A percentile compares a stretch with the other conserved stretches of the same genome.
Evolutionary conservation across 345 rosid genomes (phyloP).

Genomic region (Luvunga scandens): DNA sequence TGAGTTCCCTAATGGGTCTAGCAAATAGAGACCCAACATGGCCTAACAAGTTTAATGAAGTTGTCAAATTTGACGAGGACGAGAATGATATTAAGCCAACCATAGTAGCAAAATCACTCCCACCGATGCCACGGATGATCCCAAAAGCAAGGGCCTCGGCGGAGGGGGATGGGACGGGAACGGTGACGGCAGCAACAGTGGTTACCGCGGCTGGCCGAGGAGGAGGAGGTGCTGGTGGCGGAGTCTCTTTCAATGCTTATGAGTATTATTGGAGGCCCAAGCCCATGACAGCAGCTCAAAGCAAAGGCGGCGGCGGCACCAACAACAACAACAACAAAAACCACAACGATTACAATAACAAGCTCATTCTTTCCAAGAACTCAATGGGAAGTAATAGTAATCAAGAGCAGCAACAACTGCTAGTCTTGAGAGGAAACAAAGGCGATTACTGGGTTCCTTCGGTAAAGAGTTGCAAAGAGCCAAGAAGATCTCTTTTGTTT

Average conservation of each 20-base stretch:
- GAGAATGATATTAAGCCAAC: slow-evolving; percentile 29
- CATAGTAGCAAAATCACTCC: slow-evolving; percentile 55
- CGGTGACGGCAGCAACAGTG: slow-evolving; percentile 11
- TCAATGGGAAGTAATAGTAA: neutral
- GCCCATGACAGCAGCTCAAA: slow-evolving; percentile 17
- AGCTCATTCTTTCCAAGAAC: slow-evolving; percentile 19
- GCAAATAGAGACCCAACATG: slow-evolving; percentile 49
- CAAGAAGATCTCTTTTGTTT: slow-evolving; percentile 60
- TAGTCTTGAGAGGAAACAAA: slow-evolving; percentile 25
- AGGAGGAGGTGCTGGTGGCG: neutral
- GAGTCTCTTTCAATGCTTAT: slow-evolving; percentile 54
- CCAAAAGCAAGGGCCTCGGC: slow-evolving; percentile 28
- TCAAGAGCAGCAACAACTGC: slow-evolving; percentile 23
- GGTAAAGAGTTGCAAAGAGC: slow-evolving; percentile 68
- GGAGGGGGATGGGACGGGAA: neutral
- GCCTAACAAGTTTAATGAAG: slow-evolving; percentile 35
- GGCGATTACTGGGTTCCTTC: slow-evolving; percentile 34
- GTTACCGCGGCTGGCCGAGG: neutral
- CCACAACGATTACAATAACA: neutral
- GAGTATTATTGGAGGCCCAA: slow-evolving; percentile 68
- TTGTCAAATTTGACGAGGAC: slow-evolving; percentile 20
- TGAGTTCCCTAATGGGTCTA: slow-evolving; percentile 38
- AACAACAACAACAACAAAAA: slow-evolving; percentile 1
- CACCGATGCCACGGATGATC: slow-evolving; percentile 43
- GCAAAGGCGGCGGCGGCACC: slow-evolving; percentile 15